Percentiles rank a stretch among this genome's conserved stretches.
Conservation (phyloP, 805 yeast species). For the Cyberlindnera bimundalis region DNA sequence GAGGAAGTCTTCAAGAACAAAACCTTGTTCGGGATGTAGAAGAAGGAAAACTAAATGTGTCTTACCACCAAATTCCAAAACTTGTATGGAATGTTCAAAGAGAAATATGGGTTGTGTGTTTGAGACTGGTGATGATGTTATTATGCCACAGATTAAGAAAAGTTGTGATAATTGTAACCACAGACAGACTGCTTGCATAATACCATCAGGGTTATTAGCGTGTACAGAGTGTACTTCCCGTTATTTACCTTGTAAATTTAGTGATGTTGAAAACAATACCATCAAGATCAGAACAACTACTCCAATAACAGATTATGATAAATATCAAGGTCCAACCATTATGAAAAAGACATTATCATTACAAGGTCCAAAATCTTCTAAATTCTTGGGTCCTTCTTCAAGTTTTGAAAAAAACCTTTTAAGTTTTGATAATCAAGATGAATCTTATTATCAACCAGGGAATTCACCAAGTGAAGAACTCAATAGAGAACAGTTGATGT, state of each 20-base stretch:
- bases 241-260: conserved; percentile 26
- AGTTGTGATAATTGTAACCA: conserved; percentile 25
- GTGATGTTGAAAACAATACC: conserved; percentile 9
- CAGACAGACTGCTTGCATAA: conserved; percentile 25
- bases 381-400: conserved; percentile 26
- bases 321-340: conserved; percentile 28
- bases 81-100: conserved; percentile 20
- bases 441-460: neutral
- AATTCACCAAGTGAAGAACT: conserved; percentile 13
- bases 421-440: conserved; percentile 7
- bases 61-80: conserved; percentile 5
- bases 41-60: conserved; percentile 31
- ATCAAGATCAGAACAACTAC: conserved; percentile 21
- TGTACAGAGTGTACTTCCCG: conserved; percentile 27
- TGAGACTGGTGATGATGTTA: conserved; percentile 9
- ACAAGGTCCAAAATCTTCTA: conserved; percentile 29
- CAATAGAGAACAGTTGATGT: conserved; percentile 17
- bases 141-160: neutral
- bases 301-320: conserved; percentile 30
- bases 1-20: conserved; percentile 25
- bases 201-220: conserved; percentile 12
- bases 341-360: conserved; percentile 28
- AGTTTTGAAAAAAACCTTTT: conserved; percentile 26
- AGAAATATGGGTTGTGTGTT: conserved; percentile 16
- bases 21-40: conserved; percentile 39